Conservation (phyloP, 2,329 filamentous ascomycete genomes). For the Blumeria hordei region DNA sequence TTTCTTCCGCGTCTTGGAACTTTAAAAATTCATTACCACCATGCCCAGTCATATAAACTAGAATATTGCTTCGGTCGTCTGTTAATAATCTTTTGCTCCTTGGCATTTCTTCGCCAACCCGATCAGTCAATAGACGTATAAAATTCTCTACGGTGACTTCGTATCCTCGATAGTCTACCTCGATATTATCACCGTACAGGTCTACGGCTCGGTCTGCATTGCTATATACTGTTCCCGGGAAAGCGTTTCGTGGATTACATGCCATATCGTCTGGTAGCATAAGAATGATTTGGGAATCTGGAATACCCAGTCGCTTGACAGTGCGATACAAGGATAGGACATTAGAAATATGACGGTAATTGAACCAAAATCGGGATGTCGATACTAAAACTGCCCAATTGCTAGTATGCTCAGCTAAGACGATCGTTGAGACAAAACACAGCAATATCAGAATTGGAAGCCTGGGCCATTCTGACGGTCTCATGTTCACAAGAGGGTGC, state of each 20-base stretch:
- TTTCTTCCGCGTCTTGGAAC: constrained; percentile 95
- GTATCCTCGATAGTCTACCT: constrained; percentile 94
- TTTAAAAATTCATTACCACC: constrained; percentile 96
- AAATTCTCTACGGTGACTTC: constrained; percentile 99
- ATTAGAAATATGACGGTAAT: constrained; percentile 95
- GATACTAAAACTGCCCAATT: constrained; percentile 99
- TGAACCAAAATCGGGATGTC: constrained; percentile 99
- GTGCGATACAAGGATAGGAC: constrained; percentile 93
- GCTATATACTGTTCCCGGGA: constrained; percentile 94
- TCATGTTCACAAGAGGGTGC: too few relatives aligned
- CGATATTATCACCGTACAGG: constrained; percentile 94
- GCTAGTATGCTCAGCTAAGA: constrained; percentile 59
- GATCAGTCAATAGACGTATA: constrained; percentile 80
- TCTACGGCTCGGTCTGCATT: constrained; percentile 91
- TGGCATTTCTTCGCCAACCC: constrained; percentile 83
- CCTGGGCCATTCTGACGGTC: too few relatives aligned
- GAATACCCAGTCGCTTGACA: constrained; percentile 90
- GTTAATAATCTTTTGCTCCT: constrained; percentile 82
- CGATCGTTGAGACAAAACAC: not conserved
- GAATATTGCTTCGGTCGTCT: constrained; percentile 84
- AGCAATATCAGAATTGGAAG: too few relatives aligned
- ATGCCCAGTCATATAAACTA: constrained; percentile 98
- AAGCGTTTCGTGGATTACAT: constrained; percentile 94
- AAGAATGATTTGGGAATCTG: constrained; percentile 95
- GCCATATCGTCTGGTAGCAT: constrained; percentile 99